Evolutionary conservation across 768 basidiomycete genomes (phyloP).

Genomic region (Russula earlei): DNA sequence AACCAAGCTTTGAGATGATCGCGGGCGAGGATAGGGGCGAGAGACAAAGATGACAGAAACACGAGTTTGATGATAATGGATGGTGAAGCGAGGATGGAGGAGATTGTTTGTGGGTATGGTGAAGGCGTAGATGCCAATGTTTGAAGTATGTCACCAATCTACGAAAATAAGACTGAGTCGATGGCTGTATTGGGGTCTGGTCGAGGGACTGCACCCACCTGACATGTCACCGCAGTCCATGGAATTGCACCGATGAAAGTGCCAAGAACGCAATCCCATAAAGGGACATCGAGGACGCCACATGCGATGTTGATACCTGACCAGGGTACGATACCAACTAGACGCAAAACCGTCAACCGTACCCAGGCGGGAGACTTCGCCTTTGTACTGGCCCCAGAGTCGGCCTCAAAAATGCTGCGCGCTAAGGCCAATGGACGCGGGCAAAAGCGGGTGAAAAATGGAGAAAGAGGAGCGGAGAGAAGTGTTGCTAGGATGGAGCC

Average conservation of each 20-base stretch:
- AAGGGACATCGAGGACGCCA: constrained; percentile 77
- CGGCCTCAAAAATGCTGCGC: constrained; percentile 66
- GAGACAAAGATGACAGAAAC: constrained; percentile 71
- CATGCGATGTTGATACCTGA: constrained; percentile 95
- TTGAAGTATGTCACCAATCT: constrained; percentile 85
- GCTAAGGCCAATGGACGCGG: constrained; percentile 82
- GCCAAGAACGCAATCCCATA: constrained; percentile 68
- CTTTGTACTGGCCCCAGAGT: constrained; percentile 36
- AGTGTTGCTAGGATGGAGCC: constrained; percentile 78
- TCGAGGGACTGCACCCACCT: constrained; percentile 39
- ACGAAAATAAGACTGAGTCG: constrained; percentile 12
- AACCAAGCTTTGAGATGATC: constrained; percentile 55
- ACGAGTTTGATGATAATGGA: constrained; percentile 76
- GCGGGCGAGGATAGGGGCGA: constrained; percentile 78
- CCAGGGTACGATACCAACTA: constrained; percentile 94
- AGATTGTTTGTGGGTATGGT: constrained; percentile 67
- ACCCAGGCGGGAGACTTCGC: constrained; percentile 54
- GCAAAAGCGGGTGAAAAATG: constrained; percentile 70
- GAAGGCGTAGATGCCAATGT: constrained; percentile 68
- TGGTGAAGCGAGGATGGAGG: constrained; percentile 76
- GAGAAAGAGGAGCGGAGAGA: constrained; percentile 75
- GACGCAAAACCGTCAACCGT: constrained; percentile 75
- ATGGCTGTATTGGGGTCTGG: neutral
- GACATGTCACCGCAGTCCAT: constrained; percentile 89
- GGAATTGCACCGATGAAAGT: constrained; percentile 78